Percentiles rank a stretch among this genome's conserved stretches.
These are phyloP conservation scores for Artemisia argyi DNA, from an alignment of 129 eudicot genomes.

Conservation along the genomic window DNA sequence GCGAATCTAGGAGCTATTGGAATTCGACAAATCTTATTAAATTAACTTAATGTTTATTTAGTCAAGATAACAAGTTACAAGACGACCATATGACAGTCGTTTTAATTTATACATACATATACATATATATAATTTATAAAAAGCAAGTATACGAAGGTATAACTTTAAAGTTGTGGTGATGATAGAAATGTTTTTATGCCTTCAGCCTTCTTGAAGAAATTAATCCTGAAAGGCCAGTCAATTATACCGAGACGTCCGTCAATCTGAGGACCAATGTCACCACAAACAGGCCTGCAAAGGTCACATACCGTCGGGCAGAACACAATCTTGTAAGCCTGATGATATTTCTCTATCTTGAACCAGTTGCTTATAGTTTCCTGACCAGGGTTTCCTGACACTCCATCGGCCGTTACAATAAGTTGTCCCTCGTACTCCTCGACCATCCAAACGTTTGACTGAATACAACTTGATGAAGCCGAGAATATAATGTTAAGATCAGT, in stretches of 20 bases:
- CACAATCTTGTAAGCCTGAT: slow-evolving; percentile 43
- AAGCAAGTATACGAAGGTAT: neutral
- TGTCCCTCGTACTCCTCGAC: slow-evolving; percentile 24
- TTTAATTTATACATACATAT: slow-evolving; percentile 9
- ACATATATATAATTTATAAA: neutral
- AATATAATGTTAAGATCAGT: slow-evolving; percentile 42
- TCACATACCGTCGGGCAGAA: slow-evolving; percentile 50
- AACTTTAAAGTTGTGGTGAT: neutral
- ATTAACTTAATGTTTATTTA: no score
- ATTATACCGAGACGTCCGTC: slow-evolving; percentile 31
- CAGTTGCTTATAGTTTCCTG: slow-evolving; percentile 40
- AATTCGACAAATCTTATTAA: no score
- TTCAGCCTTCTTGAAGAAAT: slow-evolving; percentile 40
- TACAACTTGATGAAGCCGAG: slow-evolving; percentile 16
- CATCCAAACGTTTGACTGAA: slow-evolving; percentile 36
- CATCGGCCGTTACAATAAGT: neutral
- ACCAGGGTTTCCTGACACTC: slow-evolving; percentile 33
- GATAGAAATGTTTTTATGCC: no score
- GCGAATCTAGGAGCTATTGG: no score
- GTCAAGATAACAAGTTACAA: neutral
- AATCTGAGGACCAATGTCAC: slow-evolving; percentile 42
- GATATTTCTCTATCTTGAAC: slow-evolving; percentile 50
- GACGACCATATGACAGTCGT: neutral
- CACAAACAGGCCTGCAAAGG: slow-evolving; percentile 42
- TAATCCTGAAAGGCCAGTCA: slow-evolving; percentile 36